Evolutionary conservation across 2,329 filamentous ascomycete species (phyloP), one percentile per base, ranked within the genome.

Genomic region (Apiospora pterosperma): DNA sequence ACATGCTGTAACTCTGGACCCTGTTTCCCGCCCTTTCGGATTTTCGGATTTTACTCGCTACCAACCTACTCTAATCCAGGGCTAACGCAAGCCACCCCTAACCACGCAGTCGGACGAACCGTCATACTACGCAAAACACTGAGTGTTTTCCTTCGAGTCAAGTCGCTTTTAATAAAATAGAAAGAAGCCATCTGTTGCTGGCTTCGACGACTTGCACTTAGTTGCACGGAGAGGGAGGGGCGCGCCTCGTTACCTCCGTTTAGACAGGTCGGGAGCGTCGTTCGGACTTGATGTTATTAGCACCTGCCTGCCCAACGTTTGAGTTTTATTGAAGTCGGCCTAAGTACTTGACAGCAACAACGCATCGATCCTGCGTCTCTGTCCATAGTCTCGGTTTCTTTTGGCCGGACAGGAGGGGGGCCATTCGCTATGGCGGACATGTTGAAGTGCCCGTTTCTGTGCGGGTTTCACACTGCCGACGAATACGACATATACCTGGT

Each of bases 401-500:
- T 25, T 19, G 11, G 19, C 44, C 21, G 16, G 34, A 38, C 55
- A 38, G 44, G 44, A 52, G 44, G 6, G n/a, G n/a, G n/a, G n/a
- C n/a, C 39, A 6, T 28, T 11, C 48, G 8, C 5, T 14, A 38
- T 38, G 58, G 58, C 36, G 25, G 34, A 38, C n/a, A 38, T 28
- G 48, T 10, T 60, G 16, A 28, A 60, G 25, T 81, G 80, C 67
- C 80, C 79, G 16, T 79, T 81, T 12, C 25, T 34, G 66, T 81
- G 80, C 68, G 78, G 75, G 36, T 77, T 67, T 64, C 65, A 70
- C 62, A 69, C 75, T 31, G 69, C 70, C 8, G 66, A 44, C 11
- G 77, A 81, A 58, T 80, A 80, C 67, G 71, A 71, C 25, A 75
- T 81, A 31, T 62, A 77, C 69, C 72, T 79, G 71, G 75, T 76